Evolutionary conservation across 1,284 basidiomycete genomes (phyloP).

Genomic region (Paramarasmius palmivorus): DNA sequence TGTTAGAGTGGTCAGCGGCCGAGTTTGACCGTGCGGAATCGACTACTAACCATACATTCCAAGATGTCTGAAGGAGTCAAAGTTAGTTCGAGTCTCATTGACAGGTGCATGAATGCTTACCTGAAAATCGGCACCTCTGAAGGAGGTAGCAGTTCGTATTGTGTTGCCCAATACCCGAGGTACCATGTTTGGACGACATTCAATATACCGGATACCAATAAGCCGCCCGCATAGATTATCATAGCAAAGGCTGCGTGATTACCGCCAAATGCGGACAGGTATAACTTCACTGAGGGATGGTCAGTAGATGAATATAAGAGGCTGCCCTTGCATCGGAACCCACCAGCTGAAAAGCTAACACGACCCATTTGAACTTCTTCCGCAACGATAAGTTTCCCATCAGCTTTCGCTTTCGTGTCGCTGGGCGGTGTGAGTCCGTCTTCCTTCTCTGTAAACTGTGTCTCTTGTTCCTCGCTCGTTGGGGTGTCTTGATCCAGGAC

Average conservation of each 20-base stretch:
- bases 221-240: slow-evolving; percentile 25
- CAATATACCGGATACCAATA: slow-evolving; percentile 30
- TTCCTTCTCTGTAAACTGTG: slow-evolving; percentile 29
- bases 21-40: slow-evolving; percentile 18
- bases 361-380: slow-evolving; percentile 63
- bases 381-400: slow-evolving; percentile 53
- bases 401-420: slow-evolving; percentile 13
- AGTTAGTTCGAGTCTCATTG: not conserved
- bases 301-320: not conserved
- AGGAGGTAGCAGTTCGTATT: slow-evolving; percentile 26
- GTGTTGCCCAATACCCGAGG: slow-evolving; percentile 55
- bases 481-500: slow-evolving; percentile 34
- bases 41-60: slow-evolving; percentile 42
- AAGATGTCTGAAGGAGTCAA: slow-evolving; percentile 37
- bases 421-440: slow-evolving; percentile 37
- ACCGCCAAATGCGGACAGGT: slow-evolving; percentile 25
- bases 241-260: slow-evolving; percentile 21
- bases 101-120: slow-evolving; percentile 30
- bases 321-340: slow-evolving; percentile 19
- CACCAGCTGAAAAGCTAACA: slow-evolving; percentile 47
- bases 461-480: slow-evolving; percentile 29
- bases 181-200: slow-evolving; percentile 52
- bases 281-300: slow-evolving; percentile 28
- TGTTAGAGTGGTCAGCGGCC: slow-evolving; percentile 24
- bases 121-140: slow-evolving; percentile 36